Conservation (phyloP, 208 protist species). For the Acanthamoeba healyi region DNA sequence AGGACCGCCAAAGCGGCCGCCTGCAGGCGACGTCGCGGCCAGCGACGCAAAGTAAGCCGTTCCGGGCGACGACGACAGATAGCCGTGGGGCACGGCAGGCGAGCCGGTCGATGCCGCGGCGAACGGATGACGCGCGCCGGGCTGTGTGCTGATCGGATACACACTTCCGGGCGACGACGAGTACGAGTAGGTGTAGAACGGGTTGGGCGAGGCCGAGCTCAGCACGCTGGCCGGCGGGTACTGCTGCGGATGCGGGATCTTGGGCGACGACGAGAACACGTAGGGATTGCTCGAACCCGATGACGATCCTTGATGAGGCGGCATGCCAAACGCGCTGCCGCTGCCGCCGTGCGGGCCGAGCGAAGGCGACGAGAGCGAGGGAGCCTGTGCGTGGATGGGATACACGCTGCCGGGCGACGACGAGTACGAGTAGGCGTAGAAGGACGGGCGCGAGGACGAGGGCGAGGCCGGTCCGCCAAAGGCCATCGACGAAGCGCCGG, state of each 20-base stretch:
- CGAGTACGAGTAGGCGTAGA: slow-evolving; percentile 28
- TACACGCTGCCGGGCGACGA: slow-evolving; percentile 4
- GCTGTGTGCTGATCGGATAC: background rate
- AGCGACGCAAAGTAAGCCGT: background rate
- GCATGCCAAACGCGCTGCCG: background rate
- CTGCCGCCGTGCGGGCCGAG: background rate
- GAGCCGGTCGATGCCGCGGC: background rate
- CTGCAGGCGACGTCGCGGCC: background rate
- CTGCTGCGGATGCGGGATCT: background rate
- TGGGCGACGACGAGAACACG: background rate
- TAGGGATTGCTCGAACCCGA: background rate
- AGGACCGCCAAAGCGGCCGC: background rate
- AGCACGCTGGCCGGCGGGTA: background rate
- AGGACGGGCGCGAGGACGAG: background rate
- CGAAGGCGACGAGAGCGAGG: background rate
- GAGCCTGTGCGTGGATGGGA: background rate
- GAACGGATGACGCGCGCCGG: background rate
- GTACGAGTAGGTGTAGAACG: slow-evolving; percentile 17
- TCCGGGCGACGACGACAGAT: background rate
- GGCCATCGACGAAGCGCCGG: background rate
- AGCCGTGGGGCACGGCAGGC: background rate
- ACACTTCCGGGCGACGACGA: background rate
- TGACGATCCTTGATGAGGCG: no score
- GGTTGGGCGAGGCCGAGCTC: background rate
- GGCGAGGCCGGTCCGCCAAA: background rate